Conservation (phyloP, 768 basidiomycete genomes). For the Panellus pusillus region DNA sequence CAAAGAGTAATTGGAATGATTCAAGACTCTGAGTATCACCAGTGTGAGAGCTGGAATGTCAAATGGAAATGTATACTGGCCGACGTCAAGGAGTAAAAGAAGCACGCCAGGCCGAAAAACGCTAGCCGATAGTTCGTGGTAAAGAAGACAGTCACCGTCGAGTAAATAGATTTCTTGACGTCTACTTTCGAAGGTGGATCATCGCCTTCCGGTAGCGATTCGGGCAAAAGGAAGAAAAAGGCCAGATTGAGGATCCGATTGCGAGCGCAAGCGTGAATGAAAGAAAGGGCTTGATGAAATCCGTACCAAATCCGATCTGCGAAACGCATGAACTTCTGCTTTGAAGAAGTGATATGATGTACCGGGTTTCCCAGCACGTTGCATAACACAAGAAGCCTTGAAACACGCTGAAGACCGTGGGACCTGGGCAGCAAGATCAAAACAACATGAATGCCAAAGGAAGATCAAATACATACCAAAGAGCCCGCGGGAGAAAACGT, state of each 20-base stretch:
- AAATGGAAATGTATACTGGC: background rate
- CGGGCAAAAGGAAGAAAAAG: conserved; percentile 19
- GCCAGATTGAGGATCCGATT: conserved; percentile 6
- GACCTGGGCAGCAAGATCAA: conserved; percentile 11
- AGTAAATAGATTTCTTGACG: conserved; percentile 15
- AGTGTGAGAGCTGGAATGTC: background rate
- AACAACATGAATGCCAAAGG: too few species aligned
- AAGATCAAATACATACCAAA: conserved; percentile 1
- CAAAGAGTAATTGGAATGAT: conserved; percentile 7
- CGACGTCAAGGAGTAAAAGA: conserved; percentile 18
- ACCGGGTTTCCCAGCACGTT: conserved; percentile 15
- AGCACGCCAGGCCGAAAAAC: conserved; percentile 14
- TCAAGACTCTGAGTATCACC: conserved; percentile 2
- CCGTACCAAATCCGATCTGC: conserved; percentile 12
- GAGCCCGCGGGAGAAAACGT: conserved; percentile 19
- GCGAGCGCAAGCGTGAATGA: conserved; percentile 6
- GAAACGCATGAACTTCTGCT: background rate
- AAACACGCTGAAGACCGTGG: conserved; percentile 12
- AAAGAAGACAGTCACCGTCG: conserved; percentile 3
- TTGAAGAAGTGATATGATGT: background rate
- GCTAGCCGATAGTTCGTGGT: background rate
- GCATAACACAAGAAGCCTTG: conserved; percentile 14
- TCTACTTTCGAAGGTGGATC: conserved; percentile 14
- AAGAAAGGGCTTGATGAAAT: conserved; percentile 13
- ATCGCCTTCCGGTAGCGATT: conserved; percentile 15